Percentiles rank a stretch among this genome's conserved stretches.
Evolutionary conservation across 2,329 filamentous ascomycete species (phyloP).

Genomic region (Fusarium udum): DNA sequence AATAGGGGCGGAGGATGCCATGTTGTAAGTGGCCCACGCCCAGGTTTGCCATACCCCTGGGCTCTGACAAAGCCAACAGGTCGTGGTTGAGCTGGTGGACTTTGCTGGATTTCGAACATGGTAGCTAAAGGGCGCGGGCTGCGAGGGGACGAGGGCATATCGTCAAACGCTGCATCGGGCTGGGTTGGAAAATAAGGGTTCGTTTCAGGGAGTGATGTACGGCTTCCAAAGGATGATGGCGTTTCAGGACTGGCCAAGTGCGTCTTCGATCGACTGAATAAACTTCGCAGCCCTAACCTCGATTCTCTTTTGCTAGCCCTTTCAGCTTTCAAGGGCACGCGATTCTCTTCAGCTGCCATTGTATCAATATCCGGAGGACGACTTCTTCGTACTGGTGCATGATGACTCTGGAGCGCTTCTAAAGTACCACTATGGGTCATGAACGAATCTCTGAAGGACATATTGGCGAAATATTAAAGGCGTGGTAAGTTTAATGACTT

Average conservation of each 20-base stretch:
- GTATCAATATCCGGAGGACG: conserved; percentile 41
- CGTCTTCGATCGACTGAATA: conserved; percentile 60
- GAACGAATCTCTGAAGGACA: conserved; percentile 42
- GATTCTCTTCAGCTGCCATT: conserved; percentile 46
- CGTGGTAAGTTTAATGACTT: neutral
- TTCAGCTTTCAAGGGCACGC: conserved; percentile 55
- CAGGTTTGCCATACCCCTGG: conserved; percentile 30
- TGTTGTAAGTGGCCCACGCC: conserved; percentile 49
- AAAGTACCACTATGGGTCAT: conserved; percentile 39
- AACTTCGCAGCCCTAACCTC: conserved; percentile 59
- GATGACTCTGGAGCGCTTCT: conserved; percentile 40
- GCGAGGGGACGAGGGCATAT: conserved; percentile 42
- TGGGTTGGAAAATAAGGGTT: conserved; percentile 54
- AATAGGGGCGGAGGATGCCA: conserved; percentile 83
- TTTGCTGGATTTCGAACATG: conserved; percentile 37
- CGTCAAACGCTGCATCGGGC: conserved; percentile 51
- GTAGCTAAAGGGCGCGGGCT: conserved; percentile 39
- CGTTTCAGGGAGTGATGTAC: conserved; percentile 58
- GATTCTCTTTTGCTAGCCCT: conserved; percentile 61
- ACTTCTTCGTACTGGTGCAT: conserved; percentile 33
- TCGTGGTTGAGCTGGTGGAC: conserved; percentile 16
- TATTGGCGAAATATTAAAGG: neutral
- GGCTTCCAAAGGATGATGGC: conserved; percentile 51
- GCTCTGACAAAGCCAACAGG: conserved; percentile 17
- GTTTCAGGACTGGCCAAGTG: conserved; percentile 45